Conservation (phyloP, 1,284 basidiomycete species). For the Rhodofomes roseus region DNA sequence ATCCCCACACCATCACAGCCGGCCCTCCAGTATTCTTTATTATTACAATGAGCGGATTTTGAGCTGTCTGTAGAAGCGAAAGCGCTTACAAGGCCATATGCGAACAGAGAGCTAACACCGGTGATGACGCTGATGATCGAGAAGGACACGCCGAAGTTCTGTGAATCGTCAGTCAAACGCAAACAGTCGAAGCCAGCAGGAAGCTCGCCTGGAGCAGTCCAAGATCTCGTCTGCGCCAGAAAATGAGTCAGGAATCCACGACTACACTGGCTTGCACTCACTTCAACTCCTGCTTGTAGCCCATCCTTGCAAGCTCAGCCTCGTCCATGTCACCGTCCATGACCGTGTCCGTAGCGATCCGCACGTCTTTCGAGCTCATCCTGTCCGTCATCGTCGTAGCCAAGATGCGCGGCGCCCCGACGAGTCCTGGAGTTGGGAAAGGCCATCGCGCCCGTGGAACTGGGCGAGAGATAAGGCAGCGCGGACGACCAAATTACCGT, state of each 20-base stretch:
- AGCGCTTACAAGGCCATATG: constrained; percentile 57
- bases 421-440: not conserved
- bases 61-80: not conserved
- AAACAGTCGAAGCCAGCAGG: not conserved
- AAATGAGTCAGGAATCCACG: not conserved
- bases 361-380: constrained; percentile 2
- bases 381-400: constrained; percentile 6
- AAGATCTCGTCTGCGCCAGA: constrained; percentile 43
- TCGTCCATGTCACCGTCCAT: constrained; percentile 40
- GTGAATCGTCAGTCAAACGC: not conserved
- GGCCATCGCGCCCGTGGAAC: not conserved
- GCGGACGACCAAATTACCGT: not conserved
- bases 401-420: not conserved
- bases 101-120: constrained; percentile 62
- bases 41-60: constrained; percentile 8
- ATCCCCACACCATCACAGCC: constrained; percentile 73
- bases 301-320: constrained; percentile 66
- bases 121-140: constrained; percentile 74
- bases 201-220: constrained; percentile 52
- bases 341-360: not conserved
- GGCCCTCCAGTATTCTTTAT: constrained; percentile 68
- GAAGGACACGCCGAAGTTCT: constrained; percentile 78
- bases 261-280: constrained; percentile 28
- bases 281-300: constrained; percentile 73
- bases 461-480: not conserved